Evolutionary conservation across 164 flowering plant genomes (phyloP), one percentile per base, ranked within the genome.

Genomic region (Stephania japonica): DNA sequence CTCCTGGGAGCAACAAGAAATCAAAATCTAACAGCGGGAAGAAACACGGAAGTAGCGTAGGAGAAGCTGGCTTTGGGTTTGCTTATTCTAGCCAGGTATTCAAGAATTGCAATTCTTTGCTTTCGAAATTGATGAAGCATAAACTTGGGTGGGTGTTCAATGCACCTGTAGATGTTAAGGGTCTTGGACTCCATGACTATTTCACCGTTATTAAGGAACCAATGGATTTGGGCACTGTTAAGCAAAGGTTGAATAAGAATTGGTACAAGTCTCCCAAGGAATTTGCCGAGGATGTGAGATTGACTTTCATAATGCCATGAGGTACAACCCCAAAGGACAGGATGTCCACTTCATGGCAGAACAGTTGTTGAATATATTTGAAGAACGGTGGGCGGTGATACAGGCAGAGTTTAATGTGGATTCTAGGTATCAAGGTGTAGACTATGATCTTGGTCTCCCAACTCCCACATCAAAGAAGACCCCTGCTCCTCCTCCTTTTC

Each of bases 141-240:
- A 84, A 87, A 71, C 79, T 76, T 76, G 90, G 87, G 21, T 93
- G 98, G 98, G 91, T 93, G 63, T 93, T 93, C 70, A 88, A 90
- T 70, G 76, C 64, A 10, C 94, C 98, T 0, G 98, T 93, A 61
- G 88, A 93, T 72, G 93, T 78, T 12, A 81, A 86, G 79, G 80
- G 68, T n/a, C 85, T 89, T 38, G 87, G 88, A 19, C 78, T 91
- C 26, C 89, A 81, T 81, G 98, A 93, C 74, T 93, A 93, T 70
- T 81, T 80, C 76, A 81, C 70, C 25, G 86, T 91, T 47, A 84
- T 93, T 21, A 91, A 86, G 81, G 85, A 83, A 24, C 97, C 98
- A 9, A 93, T 93, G 98, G 98, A 93, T 82, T 81, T 93, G 75
- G 97, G 98, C 3, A 93, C 97, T 1, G 87, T 93, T 56, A 89